Evolutionary conservation across 495 filamentous ascomycete species (phyloP).

Genomic region (Penicillium pancosmium): DNA sequence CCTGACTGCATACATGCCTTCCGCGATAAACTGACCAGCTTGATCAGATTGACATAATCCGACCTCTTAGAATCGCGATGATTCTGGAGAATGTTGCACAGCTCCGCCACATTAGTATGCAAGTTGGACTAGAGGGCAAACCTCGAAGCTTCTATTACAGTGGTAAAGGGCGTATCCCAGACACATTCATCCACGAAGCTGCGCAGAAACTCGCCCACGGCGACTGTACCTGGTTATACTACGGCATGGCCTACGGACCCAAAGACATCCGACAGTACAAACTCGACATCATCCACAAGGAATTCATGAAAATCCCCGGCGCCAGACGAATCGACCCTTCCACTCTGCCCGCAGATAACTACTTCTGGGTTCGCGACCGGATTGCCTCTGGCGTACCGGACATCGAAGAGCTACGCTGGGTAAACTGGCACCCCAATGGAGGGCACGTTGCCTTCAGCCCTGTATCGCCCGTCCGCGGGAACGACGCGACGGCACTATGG

Average conservation of each 20-base stretch:
- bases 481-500: constrained; percentile 50
- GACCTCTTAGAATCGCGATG: constrained; percentile 51
- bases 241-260: constrained; percentile 37
- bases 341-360: constrained; percentile 36
- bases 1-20: background rate
- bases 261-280: constrained; percentile 42
- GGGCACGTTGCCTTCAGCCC: constrained; percentile 57
- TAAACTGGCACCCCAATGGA: constrained; percentile 60
- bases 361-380: constrained; percentile 43
- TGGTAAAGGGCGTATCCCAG: constrained; percentile 9
- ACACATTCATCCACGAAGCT: constrained; percentile 39
- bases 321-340: constrained; percentile 45
- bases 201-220: constrained; percentile 28
- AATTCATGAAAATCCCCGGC: constrained; percentile 49
- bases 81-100: constrained; percentile 57
- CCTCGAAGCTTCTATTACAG: constrained; percentile 26
- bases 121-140: constrained; percentile 42
- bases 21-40: background rate
- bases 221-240: constrained; percentile 17
- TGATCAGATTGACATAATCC: constrained; percentile 49
- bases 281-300: constrained; percentile 49
- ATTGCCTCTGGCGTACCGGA: constrained; percentile 51
- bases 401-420: constrained; percentile 55
- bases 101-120: constrained; percentile 50
- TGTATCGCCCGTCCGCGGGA: constrained; percentile 51